Conservation (phyloP, 2,329 filamentous ascomycete species). For the Penicillium janthinellum region DNA sequence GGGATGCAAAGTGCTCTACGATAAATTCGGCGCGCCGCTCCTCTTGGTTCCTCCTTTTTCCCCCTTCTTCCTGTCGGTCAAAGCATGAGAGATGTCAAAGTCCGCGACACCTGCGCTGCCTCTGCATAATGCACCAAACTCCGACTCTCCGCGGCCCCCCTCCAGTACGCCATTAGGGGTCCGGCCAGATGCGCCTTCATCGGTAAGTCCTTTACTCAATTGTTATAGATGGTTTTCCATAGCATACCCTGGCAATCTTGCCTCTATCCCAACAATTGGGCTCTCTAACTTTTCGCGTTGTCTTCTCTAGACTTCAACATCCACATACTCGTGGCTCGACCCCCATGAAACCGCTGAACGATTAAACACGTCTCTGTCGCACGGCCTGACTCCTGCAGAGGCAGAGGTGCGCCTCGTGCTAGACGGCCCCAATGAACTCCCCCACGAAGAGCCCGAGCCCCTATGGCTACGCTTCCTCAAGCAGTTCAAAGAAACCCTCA, state of each 20-base stretch:
- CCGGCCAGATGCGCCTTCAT: slow-evolving; percentile 33
- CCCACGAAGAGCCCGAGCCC: slow-evolving; percentile 89
- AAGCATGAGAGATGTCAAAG: slow-evolving; percentile 63
- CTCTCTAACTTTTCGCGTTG: slow-evolving; percentile 17
- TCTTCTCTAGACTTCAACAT: slow-evolving; percentile 43
- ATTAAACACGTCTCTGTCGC: slow-evolving; percentile 77
- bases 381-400: slow-evolving; percentile 79
- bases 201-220: slow-evolving; percentile 32
- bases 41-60: slow-evolving; percentile 2
- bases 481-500: slow-evolving; percentile 95
- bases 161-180: slow-evolving; percentile 33
- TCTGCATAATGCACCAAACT: slow-evolving; percentile 54
- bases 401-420: slow-evolving; percentile 76
- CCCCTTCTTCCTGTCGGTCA: slow-evolving; percentile 18
- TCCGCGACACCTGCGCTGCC: slow-evolving; percentile 61
- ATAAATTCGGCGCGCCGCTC: slow-evolving; percentile 20
- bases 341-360: slow-evolving; percentile 74
- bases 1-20: slow-evolving; percentile 32
- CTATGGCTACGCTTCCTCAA: slow-evolving; percentile 93
- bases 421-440: slow-evolving; percentile 90
- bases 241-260: too few relatives aligned
- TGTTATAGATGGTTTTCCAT: neutral
- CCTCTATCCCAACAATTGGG: neutral
- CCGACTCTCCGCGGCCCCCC: slow-evolving; percentile 31
- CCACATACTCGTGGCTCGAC: slow-evolving; percentile 66